Evolutionary conservation across 345 rosid species (phyloP).

Genomic region (Arabis alpina): DNA sequence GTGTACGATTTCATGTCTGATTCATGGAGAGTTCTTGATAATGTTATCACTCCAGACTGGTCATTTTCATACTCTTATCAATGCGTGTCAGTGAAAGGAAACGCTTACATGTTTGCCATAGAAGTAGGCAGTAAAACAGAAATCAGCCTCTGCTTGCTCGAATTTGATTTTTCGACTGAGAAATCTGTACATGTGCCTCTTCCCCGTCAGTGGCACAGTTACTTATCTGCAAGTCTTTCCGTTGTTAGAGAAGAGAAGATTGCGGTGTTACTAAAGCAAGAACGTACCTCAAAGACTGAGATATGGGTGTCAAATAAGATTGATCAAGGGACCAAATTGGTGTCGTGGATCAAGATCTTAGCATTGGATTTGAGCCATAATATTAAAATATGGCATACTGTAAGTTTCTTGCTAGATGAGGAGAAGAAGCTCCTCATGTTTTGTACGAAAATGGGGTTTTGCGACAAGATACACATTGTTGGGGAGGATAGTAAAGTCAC

Average conservation of each 20-base stretch:
- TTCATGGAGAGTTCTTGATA: background rate
- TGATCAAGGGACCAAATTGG: background rate
- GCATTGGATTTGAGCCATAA: background rate
- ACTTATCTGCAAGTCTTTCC: too few relatives aligned
- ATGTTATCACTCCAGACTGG: background rate
- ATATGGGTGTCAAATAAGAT: background rate
- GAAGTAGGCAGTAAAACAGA: background rate
- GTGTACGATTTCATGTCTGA: background rate
- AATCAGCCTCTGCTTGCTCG: background rate
- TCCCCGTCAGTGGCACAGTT: background rate
- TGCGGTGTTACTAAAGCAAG: background rate
- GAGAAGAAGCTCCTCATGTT: background rate
- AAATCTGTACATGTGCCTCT: background rate
- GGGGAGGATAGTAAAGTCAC: background rate
- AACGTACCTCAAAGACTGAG: background rate
- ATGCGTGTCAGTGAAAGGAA: slow-evolving; percentile 4
- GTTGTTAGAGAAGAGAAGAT: too few relatives aligned
- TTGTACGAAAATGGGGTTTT: background rate
- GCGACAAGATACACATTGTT: too few relatives aligned
- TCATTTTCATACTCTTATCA: background rate
- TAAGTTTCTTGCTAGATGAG: background rate
- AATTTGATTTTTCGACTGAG: background rate
- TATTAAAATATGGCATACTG: background rate
- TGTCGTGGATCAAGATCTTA: slow-evolving; percentile 6
- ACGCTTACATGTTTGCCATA: background rate